Conservation (phyloP, 768 basidiomycete genomes). For the Tylopilus plumbeoviolaceoides region DNA sequence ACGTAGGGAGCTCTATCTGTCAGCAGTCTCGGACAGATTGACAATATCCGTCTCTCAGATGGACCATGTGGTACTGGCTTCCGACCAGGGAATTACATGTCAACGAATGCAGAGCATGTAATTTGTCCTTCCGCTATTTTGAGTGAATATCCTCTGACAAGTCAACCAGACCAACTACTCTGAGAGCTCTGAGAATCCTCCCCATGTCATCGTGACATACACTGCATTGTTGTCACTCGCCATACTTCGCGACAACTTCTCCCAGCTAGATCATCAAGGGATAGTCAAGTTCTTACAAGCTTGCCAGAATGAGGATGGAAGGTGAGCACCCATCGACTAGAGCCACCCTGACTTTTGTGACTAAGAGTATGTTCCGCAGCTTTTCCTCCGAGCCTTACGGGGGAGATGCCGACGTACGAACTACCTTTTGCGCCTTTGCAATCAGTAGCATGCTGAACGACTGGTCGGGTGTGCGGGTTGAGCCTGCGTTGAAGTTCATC, state of each 20-base stretch:
- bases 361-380: slow-evolving; percentile 33
- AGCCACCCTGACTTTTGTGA: slow-evolving; percentile 13
- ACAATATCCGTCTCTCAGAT: slow-evolving; percentile 31
- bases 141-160: slow-evolving; percentile 5
- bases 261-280: slow-evolving; percentile 61
- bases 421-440: slow-evolving; percentile 83
- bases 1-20: slow-evolving; percentile 34
- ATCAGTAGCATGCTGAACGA: slow-evolving; percentile 76
- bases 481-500: slow-evolving; percentile 60
- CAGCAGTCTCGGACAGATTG: background rate
- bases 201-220: slow-evolving; percentile 92
- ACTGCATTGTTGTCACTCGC: slow-evolving; percentile 81
- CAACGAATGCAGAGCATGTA: slow-evolving; percentile 27
- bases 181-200: slow-evolving; percentile 52
- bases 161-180: slow-evolving; percentile 34
- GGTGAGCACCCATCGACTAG: slow-evolving; percentile 40
- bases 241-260: slow-evolving; percentile 83
- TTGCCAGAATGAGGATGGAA: slow-evolving; percentile 81
- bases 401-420: slow-evolving; percentile 75
- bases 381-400: slow-evolving; percentile 69
- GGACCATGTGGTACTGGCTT: slow-evolving; percentile 67
- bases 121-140: slow-evolving; percentile 1
- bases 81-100: slow-evolving; percentile 71
- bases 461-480: slow-evolving; percentile 70
- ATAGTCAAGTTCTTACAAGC: slow-evolving; percentile 61